These are phyloP conservation scores for Myriosclerotinia curreyana DNA, from an alignment of 2,329 filamentous ascomycete species.

Conservation along the genomic window DNA sequence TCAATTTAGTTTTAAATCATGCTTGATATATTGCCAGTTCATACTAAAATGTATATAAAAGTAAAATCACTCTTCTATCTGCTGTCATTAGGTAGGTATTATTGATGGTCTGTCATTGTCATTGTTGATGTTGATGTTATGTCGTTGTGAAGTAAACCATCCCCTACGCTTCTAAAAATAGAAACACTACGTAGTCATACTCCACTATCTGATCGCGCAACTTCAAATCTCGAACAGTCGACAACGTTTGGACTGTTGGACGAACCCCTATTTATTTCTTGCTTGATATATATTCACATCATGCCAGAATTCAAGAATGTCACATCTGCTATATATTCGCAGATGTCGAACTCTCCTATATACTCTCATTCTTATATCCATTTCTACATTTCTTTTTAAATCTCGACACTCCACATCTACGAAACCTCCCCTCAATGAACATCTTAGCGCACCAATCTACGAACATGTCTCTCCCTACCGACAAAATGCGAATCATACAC, in stretches of 20 bases:
- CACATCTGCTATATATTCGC: constrained; percentile 5
- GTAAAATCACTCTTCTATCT: neutral
- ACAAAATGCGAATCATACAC: constrained; percentile 21
- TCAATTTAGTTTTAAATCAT: neutral
- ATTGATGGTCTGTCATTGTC: neutral
- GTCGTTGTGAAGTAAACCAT: too few species aligned
- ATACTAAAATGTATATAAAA: neutral
- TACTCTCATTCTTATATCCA: neutral
- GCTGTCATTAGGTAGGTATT: neutral
- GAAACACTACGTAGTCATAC: neutral
- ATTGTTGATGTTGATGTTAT: neutral
- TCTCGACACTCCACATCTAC: neutral
- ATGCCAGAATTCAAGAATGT: constrained; percentile 22
- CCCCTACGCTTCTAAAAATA: constrained; percentile 15
- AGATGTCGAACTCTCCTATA: constrained; percentile 10
- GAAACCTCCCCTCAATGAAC: neutral
- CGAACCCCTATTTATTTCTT: neutral
- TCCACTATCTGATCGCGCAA: constrained; percentile 1
- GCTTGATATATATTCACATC: neutral
- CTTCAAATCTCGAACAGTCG: constrained; percentile 13
- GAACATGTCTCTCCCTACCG: constrained; percentile 30
- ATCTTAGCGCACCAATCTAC: constrained; percentile 22
- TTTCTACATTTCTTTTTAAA: neutral
- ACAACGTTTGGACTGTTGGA: neutral
- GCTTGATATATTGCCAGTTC: neutral